These are phyloP conservation scores for Lipomyces starkeyi DNA, from an alignment of 805 yeast genomes.

Conservation along the genomic window DNA sequence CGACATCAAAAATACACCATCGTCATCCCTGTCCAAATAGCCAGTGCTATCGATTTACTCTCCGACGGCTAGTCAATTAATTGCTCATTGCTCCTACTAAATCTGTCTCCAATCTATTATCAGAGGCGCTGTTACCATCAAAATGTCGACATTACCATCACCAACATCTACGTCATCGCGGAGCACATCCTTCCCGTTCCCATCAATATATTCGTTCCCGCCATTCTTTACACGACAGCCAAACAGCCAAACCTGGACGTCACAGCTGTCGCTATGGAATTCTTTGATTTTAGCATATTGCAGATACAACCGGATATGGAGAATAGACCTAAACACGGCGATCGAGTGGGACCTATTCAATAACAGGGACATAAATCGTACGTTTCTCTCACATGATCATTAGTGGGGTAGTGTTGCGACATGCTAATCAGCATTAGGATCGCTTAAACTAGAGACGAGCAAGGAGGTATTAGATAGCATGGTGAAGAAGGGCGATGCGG, in stretches of 20 bases:
- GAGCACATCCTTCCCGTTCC: constrained; percentile 45
- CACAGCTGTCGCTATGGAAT: constrained; percentile 83
- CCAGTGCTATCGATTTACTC: no score
- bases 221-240: constrained; percentile 93
- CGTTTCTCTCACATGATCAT: neutral
- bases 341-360: constrained; percentile 44
- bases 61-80: neutral
- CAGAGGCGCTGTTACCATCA: neutral
- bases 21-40: no score
- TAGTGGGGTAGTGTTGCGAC: constrained; percentile 46
- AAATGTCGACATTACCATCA: neutral
- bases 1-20: no score
- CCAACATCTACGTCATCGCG: constrained; percentile 5
- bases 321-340: constrained; percentile 48
- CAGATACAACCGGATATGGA: constrained; percentile 60
- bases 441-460: constrained; percentile 60
- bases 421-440: constrained; percentile 50
- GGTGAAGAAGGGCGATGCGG: constrained; percentile 62
- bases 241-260: constrained; percentile 73
- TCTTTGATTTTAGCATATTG: constrained; percentile 68
- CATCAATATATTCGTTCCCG: constrained; percentile 75
- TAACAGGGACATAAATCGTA: constrained; percentile 46
- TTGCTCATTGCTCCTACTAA: neutral
- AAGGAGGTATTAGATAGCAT: constrained; percentile 62
- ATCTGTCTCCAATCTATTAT: neutral